These are phyloP conservation scores for Paramecium primaurelia DNA, from an alignment of 73 alveolate genomes.

Conservation along the genomic window DNA sequence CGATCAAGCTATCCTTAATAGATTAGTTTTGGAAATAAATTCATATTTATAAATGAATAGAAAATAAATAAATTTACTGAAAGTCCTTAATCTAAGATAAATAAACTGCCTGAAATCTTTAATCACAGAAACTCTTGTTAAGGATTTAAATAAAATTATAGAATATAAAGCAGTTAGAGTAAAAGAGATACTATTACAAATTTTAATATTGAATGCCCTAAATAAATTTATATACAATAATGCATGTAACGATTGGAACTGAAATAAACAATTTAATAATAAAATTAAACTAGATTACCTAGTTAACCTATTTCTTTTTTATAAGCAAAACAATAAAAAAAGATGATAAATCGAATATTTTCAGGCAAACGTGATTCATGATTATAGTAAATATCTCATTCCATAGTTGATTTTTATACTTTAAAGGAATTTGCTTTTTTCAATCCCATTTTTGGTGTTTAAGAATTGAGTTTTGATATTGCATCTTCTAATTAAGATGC, in stretches of 20 bases:
- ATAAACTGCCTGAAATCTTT: not conserved
- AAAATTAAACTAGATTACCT: not conserved
- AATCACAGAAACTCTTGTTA: not conserved
- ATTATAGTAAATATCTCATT: not conserved
- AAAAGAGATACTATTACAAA: not conserved
- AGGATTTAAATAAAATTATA: not conserved
- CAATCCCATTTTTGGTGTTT: slow-evolving; percentile 26
- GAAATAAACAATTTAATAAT: not conserved
- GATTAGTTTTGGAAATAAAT: not conserved
- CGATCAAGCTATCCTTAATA: not conserved
- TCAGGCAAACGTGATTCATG: slow-evolving; percentile 22
- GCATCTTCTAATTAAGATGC: slow-evolving; percentile 39
- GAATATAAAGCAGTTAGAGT: not conserved
- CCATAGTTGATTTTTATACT: slow-evolving; percentile 20
- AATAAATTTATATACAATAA: not conserved
- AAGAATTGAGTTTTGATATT: not conserved
- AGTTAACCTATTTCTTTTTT: not conserved
- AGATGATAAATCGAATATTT: not conserved
- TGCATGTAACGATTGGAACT: not conserved
- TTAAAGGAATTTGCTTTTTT: slow-evolving; percentile 30
- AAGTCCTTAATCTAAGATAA: not conserved
- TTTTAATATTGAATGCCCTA: not conserved
- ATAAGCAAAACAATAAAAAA: not conserved
- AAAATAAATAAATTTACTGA: not conserved
- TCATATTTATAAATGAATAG: not conserved